A percentile compares a stretch with the other conserved stretches of the same genome.
Evolutionary conservation across 2,329 filamentous ascomycete genomes (phyloP).

Genomic region (Beauveria brongniartii): DNA sequence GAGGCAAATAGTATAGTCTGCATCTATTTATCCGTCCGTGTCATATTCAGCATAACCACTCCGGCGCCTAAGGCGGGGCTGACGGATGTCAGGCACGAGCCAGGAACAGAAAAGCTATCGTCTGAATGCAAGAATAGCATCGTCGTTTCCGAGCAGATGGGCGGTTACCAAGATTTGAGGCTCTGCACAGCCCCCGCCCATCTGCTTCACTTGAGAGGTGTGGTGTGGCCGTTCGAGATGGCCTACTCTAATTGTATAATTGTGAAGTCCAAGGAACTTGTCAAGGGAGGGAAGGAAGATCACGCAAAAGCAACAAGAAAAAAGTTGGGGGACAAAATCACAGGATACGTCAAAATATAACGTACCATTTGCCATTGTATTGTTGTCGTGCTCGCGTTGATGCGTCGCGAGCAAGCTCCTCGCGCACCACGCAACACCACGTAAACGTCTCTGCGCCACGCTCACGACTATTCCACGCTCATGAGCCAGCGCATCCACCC

Average conservation of each 20-base stretch:
- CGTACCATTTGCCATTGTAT: not conserved
- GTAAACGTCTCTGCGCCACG: not conserved
- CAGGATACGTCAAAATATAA: too few species aligned
- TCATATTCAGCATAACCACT: not conserved
- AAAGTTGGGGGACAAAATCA: too few species aligned
- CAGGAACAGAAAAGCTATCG: not conserved
- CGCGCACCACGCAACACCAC: not conserved
- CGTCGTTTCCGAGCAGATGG: not conserved
- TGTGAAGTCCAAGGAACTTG: too few species aligned
- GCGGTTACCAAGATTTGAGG: slow-evolving; percentile 10
- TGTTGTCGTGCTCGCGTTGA: not conserved
- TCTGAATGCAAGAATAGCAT: slow-evolving; percentile 1
- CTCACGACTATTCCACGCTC: not conserved
- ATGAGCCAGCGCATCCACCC: not conserved
- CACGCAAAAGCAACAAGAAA: too few species aligned
- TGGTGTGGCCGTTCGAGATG: slow-evolving; percentile 1
- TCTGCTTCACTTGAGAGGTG: not conserved
- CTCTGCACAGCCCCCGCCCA: slow-evolving; percentile 8
- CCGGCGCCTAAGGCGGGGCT: not conserved
- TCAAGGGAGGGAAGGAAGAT: too few species aligned
- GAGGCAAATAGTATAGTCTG: not conserved
- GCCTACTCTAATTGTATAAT: not conserved
- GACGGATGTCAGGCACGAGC: not conserved
- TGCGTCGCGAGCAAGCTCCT: not conserved
- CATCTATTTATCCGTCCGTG: not conserved